These are phyloP conservation scores for Fistulinella cinereoalba DNA, from an alignment of 1,284 basidiomycete species.

Conservation along the genomic window DNA sequence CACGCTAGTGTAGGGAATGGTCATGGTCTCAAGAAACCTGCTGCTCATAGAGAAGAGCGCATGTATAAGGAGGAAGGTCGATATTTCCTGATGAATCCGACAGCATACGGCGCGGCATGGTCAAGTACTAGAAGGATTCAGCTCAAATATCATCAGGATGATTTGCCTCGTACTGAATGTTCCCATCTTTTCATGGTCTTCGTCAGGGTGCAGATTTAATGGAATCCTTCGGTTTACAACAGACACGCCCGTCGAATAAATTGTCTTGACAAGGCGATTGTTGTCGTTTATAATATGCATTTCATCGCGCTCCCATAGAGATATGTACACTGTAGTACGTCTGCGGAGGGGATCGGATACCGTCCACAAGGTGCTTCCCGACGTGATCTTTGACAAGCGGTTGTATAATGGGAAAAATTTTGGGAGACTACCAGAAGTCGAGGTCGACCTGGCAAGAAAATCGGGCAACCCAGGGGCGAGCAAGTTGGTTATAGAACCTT, in stretches of 20 bases:
- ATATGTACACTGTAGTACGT: neutral
- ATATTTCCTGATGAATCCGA: neutral
- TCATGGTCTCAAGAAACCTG: neutral
- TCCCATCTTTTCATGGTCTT: neutral
- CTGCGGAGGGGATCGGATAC: neutral
- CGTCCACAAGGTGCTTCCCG: neutral
- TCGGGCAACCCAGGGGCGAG: neutral
- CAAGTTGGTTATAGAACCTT: neutral
- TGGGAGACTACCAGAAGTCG: neutral
- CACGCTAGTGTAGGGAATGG: neutral
- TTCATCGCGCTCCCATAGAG: neutral
- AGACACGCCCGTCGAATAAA: neutral
- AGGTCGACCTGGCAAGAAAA: neutral
- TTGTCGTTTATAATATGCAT: neutral
- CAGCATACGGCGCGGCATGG: neutral
- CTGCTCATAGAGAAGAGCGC: neutral
- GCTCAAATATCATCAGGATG: neutral
- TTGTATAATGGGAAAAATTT: slow-evolving; percentile 9
- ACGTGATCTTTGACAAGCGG: neutral
- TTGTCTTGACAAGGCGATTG: neutral
- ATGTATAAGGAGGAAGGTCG: neutral
- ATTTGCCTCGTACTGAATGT: neutral
- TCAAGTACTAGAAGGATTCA: neutral
- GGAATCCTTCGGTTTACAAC: neutral
- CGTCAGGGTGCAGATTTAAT: neutral